phyloP scores from a whole-genome alignment of 331 rosid species.

The Malus hybrid region DNA sequence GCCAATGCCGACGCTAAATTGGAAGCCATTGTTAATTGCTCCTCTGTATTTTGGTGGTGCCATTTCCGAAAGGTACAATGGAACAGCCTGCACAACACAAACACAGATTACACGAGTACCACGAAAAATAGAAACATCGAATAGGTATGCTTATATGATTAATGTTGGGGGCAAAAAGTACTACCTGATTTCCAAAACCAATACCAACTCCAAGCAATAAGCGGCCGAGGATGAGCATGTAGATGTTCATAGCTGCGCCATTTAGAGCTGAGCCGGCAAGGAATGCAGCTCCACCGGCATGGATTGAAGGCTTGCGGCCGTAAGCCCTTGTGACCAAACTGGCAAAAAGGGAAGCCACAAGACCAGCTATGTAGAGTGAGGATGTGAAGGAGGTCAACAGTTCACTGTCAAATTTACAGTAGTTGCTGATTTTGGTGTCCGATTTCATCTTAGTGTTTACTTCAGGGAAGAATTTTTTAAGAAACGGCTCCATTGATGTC shows the following conservation, averaged over 20 bases:
- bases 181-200: constrained; percentile 71
- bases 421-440: constrained; percentile 50
- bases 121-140: background rate
- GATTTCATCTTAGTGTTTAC: constrained; percentile 40
- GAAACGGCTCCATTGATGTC: constrained; percentile 68
- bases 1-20: constrained; percentile 61
- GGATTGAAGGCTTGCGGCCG: constrained; percentile 63
- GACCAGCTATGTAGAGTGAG: constrained; percentile 64
- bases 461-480: constrained; percentile 54
- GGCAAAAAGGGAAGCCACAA: constrained; percentile 52
- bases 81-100: constrained; percentile 52
- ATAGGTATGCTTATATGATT: background rate
- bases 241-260: constrained; percentile 51
- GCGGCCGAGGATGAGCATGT: constrained; percentile 65
- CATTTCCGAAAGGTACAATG: constrained; percentile 75
- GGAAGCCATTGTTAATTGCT: constrained; percentile 73
- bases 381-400: constrained; percentile 64
- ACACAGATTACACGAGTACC: background rate
- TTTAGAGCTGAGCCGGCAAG: constrained; percentile 53
- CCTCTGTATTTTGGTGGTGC: constrained; percentile 62
- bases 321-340: constrained; percentile 46
- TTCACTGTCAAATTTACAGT: constrained; percentile 50
- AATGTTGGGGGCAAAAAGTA: background rate
- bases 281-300: constrained; percentile 52
- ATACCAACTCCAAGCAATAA: constrained; percentile 70